Conservation (phyloP, 352 stramenopile genomes). For the Aphanomyces invadans region DNA sequence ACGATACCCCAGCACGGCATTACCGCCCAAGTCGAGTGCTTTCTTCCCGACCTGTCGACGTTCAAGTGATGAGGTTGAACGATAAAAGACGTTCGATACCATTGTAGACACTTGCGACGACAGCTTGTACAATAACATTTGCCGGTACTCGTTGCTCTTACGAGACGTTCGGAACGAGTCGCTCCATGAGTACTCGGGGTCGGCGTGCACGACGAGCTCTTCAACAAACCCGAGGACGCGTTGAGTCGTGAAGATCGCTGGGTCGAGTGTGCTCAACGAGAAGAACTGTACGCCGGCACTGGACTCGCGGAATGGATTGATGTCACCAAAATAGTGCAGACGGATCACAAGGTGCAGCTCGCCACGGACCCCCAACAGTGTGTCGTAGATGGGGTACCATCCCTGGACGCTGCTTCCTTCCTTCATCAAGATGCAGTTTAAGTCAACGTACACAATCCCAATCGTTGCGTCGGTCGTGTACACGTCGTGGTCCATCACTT, state of each 20-base stretch:
- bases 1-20: slow-evolving; percentile 96
- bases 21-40: slow-evolving; percentile 93
- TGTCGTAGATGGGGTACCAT: slow-evolving; percentile 98
- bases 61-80: slow-evolving; percentile 36
- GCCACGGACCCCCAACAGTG: slow-evolving; percentile 90
- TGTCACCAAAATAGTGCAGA: slow-evolving; percentile 94
- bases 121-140: slow-evolving; percentile 93
- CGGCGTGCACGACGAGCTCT: slow-evolving; percentile 95
- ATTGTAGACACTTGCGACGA: slow-evolving; percentile 78
- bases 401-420: slow-evolving; percentile 89
- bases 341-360: slow-evolving; percentile 94
- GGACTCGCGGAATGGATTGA: slow-evolving; percentile 96
- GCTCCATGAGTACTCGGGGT: slow-evolving; percentile 97
- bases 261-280: slow-evolving; percentile 91
- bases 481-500: slow-evolving; percentile 92
- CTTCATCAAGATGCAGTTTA: slow-evolving; percentile 97
- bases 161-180: slow-evolving; percentile 90
- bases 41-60: slow-evolving; percentile 90
- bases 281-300: slow-evolving; percentile 97
- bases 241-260: slow-evolving; percentile 80
- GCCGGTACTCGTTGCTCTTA: slow-evolving; percentile 94
- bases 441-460: slow-evolving; percentile 95
- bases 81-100: slow-evolving; percentile 25
- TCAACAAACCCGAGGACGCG: slow-evolving; percentile 91
- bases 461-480: slow-evolving; percentile 93